phyloP scores from a whole-genome alignment of 108 stramenopile genomes.

The Cyclostephanos tholiformis region DNA sequence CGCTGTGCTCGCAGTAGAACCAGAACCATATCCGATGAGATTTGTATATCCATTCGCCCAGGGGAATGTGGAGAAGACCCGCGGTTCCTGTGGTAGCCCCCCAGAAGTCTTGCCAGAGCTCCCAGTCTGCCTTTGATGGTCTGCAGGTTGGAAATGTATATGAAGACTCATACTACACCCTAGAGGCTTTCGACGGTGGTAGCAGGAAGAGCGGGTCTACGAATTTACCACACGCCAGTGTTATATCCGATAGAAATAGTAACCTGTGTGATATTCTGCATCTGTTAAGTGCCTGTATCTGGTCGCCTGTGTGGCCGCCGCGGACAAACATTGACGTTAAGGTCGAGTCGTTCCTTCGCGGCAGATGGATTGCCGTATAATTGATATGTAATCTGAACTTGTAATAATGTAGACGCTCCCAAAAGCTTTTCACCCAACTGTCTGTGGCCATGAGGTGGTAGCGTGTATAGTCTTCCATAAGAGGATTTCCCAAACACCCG shows the following conservation, averaged over 20 bases:
- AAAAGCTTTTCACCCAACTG: background rate
- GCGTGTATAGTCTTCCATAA: too few relatives aligned
- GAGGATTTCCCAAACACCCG: too few relatives aligned
- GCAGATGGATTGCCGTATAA: background rate
- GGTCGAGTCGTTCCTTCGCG: background rate
- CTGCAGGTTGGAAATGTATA: background rate
- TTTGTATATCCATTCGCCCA: background rate
- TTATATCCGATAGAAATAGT: conserved; percentile 15
- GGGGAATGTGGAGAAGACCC: background rate
- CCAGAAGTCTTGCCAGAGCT: background rate
- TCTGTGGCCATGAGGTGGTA: background rate
- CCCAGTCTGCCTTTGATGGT: background rate
- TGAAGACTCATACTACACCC: background rate
- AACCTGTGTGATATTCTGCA: background rate
- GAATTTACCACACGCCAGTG: background rate
- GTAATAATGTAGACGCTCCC: background rate
- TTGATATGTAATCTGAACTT: background rate
- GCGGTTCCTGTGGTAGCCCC: background rate
- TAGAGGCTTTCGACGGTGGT: background rate
- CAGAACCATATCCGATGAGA: background rate
- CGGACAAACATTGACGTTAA: background rate
- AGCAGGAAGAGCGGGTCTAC: background rate
- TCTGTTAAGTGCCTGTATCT: background rate
- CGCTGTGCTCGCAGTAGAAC: background rate
- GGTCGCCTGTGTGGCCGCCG: background rate